phyloP scores from a whole-genome alignment of 208 protist genomes.

The Leishmania lainsoni region DNA sequence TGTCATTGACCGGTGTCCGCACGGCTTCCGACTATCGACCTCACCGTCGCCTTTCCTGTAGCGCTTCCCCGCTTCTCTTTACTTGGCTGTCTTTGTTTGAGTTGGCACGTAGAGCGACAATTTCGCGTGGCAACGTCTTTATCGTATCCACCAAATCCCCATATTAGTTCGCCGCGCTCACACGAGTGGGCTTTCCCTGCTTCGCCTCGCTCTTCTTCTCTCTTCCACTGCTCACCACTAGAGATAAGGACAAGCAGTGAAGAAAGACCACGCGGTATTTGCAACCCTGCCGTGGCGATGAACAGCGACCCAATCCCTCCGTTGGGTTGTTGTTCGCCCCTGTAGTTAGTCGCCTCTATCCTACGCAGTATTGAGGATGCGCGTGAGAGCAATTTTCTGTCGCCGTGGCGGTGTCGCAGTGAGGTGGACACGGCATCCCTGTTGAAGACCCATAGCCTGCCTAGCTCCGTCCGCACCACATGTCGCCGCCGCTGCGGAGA shows the following conservation, averaged over 20 bases:
- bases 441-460: slow-evolving; percentile 33
- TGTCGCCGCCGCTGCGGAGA: slow-evolving; percentile 30
- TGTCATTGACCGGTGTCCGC: too few species aligned
- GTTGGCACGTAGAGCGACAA: background rate
- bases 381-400: background rate
- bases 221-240: background rate
- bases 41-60: background rate
- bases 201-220: background rate
- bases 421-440: background rate
- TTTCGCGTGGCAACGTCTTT: background rate
- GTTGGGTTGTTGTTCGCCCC: background rate
- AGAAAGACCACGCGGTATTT: background rate
- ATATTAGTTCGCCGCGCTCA: background rate
- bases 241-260: background rate
- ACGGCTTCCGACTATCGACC: too few species aligned
- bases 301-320: background rate
- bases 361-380: background rate
- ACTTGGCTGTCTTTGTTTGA: background rate
- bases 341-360: background rate
- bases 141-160: background rate
- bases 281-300: background rate
- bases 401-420: slow-evolving; percentile 1
- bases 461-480: slow-evolving; percentile 36
- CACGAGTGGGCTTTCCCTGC: background rate
- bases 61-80: background rate